Percentiles rank a stretch among this genome's conserved stretches.
These are phyloP conservation scores for Blepharisma japonicum DNA, from an alignment of 73 alveolate species.

Conservation along the genomic window DNA sequence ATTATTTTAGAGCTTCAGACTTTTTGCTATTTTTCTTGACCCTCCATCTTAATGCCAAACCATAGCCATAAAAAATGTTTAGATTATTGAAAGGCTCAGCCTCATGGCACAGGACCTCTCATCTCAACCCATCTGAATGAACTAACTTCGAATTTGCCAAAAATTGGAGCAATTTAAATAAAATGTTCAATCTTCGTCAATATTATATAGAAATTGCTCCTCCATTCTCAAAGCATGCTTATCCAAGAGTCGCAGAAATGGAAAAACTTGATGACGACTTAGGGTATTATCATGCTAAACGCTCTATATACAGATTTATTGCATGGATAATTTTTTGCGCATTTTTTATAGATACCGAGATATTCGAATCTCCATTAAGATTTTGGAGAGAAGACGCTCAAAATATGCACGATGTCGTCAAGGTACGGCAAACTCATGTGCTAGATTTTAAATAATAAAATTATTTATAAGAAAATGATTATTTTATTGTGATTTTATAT, in stretches of 20 bases:
- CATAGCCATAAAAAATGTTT: not conserved
- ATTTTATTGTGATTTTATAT: too few species aligned
- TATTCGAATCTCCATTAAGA: constrained; percentile 5
- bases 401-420: constrained; percentile 5
- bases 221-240: not conserved
- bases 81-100: constrained; percentile 25
- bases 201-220: constrained; percentile 31
- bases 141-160: not conserved
- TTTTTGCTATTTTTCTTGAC: too few species aligned
- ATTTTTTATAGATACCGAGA: not conserved
- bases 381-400: not conserved
- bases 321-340: constrained; percentile 6
- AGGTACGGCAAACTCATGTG: not conserved
- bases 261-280: constrained; percentile 24
- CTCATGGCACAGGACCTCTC: constrained; percentile 17
- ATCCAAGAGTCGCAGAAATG: constrained; percentile 16
- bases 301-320: not conserved
- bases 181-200: not conserved
- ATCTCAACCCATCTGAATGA: not conserved
- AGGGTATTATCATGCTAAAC: constrained; percentile 1
- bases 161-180: constrained; percentile 13
- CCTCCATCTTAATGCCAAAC: too few species aligned
- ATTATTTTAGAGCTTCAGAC: too few species aligned
- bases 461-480: too few species aligned
- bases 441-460: too few species aligned